phyloP scores from a whole-genome alignment of 2,329 filamentous ascomycete genomes.

The Aureobasidium uvarum region DNA sequence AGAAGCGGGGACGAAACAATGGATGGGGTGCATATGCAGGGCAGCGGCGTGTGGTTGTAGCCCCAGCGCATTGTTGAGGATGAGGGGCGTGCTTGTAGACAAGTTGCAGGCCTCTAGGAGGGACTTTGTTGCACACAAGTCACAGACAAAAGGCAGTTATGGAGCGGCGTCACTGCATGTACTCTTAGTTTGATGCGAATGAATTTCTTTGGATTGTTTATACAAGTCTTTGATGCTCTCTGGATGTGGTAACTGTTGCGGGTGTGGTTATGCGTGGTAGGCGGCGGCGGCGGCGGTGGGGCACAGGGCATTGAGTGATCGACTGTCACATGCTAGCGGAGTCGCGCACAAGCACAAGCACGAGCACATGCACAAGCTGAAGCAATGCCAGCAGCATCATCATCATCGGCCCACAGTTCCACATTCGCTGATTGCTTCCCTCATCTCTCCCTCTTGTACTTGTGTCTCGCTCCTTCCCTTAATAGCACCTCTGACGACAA shows the following conservation, averaged over 20 bases:
- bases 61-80: constrained; percentile 21
- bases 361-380: background rate
- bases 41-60: background rate
- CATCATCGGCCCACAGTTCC: constrained; percentile 20
- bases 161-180: constrained; percentile 21
- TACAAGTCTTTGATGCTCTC: background rate
- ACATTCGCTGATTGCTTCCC: constrained; percentile 1
- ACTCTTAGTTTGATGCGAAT: constrained; percentile 19
- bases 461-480: constrained; percentile 2
- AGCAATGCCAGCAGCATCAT: constrained; percentile 10
- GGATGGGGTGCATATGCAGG: constrained; percentile 23
- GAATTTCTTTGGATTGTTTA: constrained; percentile 10
- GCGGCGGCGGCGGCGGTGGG: background rate
- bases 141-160: constrained; percentile 11
- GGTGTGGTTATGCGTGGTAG: background rate
- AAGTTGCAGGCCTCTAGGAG: background rate
- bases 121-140: background rate
- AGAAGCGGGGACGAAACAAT: constrained; percentile 14
- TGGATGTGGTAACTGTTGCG: background rate
- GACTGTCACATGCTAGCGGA: constrained; percentile 9
- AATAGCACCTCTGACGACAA: background rate
- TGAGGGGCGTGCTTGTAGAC: constrained; percentile 22
- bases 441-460: background rate
- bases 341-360: constrained; percentile 9
- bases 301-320: constrained; percentile 16